Percentiles rank a stretch among this genome's conserved stretches.
phyloP scores from a whole-genome alignment of 306 rosid genomes.

The Citrullus colocynthis region DNA sequence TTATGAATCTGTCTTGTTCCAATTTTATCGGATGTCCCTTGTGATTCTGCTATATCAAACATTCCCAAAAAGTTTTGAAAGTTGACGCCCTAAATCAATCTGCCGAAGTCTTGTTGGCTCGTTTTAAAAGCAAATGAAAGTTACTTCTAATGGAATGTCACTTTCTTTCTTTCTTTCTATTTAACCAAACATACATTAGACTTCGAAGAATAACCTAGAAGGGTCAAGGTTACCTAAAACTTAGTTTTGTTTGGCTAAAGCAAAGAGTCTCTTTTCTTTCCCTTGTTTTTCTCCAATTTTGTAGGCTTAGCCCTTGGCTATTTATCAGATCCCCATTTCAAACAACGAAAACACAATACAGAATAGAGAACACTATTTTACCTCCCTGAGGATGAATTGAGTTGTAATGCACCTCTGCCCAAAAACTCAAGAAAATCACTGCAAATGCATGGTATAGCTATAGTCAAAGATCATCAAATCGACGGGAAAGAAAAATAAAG shows the following conservation, averaged over 20 bases:
- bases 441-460: conserved; percentile 15
- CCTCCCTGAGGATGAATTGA: conserved; percentile 84
- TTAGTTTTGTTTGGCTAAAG: conserved; percentile 4
- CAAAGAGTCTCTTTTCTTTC: not conserved
- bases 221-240: not conserved
- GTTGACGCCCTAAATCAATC: not conserved
- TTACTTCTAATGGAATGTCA: not conserved
- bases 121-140: not conserved
- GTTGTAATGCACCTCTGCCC: conserved; percentile 99
- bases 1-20: not conserved
- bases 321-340: not conserved
- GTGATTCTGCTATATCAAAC: no score
- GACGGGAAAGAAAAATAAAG: not conserved
- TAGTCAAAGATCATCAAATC: not conserved
- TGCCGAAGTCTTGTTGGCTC: not conserved
- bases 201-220: not conserved
- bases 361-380: conserved; percentile 17
- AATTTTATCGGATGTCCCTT: no score
- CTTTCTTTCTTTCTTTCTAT: not conserved
- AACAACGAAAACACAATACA: not conserved
- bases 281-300: not conserved
- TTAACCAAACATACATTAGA: not conserved
- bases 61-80: no score
- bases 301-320: not conserved
- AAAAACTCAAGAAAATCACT: conserved; percentile 80